Evolutionary conservation across 2,329 filamentous ascomycete species (phyloP), one percentile per base, ranked within the genome.

Genomic region (Colletotrichum euphorbiae): DNA sequence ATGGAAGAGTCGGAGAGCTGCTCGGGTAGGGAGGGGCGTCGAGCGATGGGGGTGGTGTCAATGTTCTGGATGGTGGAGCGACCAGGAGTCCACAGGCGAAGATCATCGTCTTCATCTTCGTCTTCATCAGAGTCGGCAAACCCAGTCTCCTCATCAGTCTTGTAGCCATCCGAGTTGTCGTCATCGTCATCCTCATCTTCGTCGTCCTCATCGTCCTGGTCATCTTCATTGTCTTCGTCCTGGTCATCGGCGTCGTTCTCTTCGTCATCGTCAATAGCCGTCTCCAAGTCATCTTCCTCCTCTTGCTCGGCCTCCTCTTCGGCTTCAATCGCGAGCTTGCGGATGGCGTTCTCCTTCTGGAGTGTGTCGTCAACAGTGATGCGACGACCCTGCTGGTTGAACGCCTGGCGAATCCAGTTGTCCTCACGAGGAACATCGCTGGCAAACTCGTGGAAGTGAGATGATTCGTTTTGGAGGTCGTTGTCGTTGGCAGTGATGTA

Each of bases 301-400:
- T 93, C 91, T 62, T 91, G 84, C 9, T 91, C 82, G 4, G 90
- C 94, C 79, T 98, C 96, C 74, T 97, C 93, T 76, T 98, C 96
- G 1, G 90, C 96, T 79, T 99, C 95, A 76, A 93, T 91, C 54
- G 90, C 95, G 28, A 98, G 82, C 70, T 92, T 90, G 55, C 95
- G 91, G 70, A 99, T 96, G 33, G 89, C 89, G 70, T 93, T 94
- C 80, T 99, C 96, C 79, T 97, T 97, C 77, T 89, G 87, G 72
- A 99, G 85, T 4, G 94, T 97, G 76, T 98, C 96, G 72, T 91
- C 90, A 71, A 99, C 90, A 4, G 94, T 98, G 43, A 99, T 84
- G 74, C 93, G 93, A 56, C 85, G 85, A 63, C 85, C 85, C 71
- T 89, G 83, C 36, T 87, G 86, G 7, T 86, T 84, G 38, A 87